Evolutionary conservation across 164 flowering plant species (phyloP), one percentile per base, ranked within the genome.

Genomic region (Tetrastigma voinierianum): DNA sequence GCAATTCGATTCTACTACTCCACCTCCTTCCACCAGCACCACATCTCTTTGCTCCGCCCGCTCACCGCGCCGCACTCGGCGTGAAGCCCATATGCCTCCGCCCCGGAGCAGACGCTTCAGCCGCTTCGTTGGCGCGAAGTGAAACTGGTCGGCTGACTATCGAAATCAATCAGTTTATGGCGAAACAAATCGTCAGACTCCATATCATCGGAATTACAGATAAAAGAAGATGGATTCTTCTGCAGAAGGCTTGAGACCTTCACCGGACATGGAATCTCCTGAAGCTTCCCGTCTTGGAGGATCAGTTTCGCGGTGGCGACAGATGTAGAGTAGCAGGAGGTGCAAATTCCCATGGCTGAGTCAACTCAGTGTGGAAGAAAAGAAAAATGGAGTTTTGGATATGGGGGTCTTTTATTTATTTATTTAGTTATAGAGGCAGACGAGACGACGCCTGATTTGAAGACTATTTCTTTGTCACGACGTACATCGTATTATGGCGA

Each of bases 141-240:
- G 84, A 11, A 88, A 76, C 43, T 86, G 84, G 4, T 86, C 4
- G 73, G 79, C 32, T 74, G 81, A 12, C 71, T 74, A 25, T 84
- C 90, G 47, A n/a, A n/a, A n/a, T 86, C 83, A 4, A n/a, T n/a
- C 54, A 83, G 24, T 67, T 52, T 9, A 86, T 44, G 5, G 90
- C 43, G 74, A 68, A 2, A 82, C 75, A 71, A 73, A 48, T 73
- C 86, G 64, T 75, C 84, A 73, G 86, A 86, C 15, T 82, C 86
- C 89, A 88, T 83, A 8, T 84, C 86, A 43, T 87, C 92, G n/a
- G 90, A 82, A 65, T 86, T 80, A 66, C 92, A 87, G 19, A 87
- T 78, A 64, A 88, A 86, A 58, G 63, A 64, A 0, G 73, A 3
- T 1, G 89, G 85, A 18, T 76, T 59, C 40, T 73, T 77, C 59